Percentiles rank a stretch among this genome's conserved stretches.
phyloP scores from a whole-genome alignment of 2,329 filamentous ascomycete species.

The Talaromyces sp. region DNA sequence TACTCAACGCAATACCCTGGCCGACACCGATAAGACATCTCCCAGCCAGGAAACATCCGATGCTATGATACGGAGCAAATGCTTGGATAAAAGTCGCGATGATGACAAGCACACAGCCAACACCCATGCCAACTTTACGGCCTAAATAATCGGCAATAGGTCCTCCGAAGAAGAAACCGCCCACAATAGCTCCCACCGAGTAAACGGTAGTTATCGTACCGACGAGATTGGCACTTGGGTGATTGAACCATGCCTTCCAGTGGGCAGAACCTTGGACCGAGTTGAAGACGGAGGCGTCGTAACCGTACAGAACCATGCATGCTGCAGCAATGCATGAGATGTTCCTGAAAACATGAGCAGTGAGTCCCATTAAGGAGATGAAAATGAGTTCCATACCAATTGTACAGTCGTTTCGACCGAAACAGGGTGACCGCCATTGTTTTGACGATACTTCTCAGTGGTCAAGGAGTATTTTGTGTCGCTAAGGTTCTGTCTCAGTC shows the following conservation, averaged over 20 bases:
- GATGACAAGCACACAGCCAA: conserved; percentile 61
- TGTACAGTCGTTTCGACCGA: conserved; percentile 8
- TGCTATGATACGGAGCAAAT: conserved; percentile 56
- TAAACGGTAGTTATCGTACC: conserved; percentile 63
- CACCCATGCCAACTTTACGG: conserved; percentile 60
- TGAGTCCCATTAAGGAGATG: background rate
- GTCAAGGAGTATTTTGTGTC: background rate
- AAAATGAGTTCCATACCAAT: conserved; percentile 1
- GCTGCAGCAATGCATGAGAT: conserved; percentile 65
- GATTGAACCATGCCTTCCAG: conserved; percentile 61
- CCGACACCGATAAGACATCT: conserved; percentile 65
- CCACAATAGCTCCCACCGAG: conserved; percentile 64
- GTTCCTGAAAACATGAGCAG: conserved; percentile 43
- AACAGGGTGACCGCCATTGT: background rate
- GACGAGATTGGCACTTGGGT: conserved; percentile 40
- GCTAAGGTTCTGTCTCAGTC: background rate
- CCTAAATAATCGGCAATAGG: conserved; percentile 59
- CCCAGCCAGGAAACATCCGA: conserved; percentile 64
- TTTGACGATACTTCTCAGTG: background rate
- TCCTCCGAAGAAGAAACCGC: conserved; percentile 64
- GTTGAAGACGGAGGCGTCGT: conserved; percentile 70
- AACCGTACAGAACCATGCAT: conserved; percentile 71
- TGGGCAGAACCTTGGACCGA: conserved; percentile 63
- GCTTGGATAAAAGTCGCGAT: conserved; percentile 65
- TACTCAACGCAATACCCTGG: conserved; percentile 62